Conservation (phyloP, 2,329 filamentous ascomycete genomes). For the Stagonosporopsis tanaceti region DNA sequence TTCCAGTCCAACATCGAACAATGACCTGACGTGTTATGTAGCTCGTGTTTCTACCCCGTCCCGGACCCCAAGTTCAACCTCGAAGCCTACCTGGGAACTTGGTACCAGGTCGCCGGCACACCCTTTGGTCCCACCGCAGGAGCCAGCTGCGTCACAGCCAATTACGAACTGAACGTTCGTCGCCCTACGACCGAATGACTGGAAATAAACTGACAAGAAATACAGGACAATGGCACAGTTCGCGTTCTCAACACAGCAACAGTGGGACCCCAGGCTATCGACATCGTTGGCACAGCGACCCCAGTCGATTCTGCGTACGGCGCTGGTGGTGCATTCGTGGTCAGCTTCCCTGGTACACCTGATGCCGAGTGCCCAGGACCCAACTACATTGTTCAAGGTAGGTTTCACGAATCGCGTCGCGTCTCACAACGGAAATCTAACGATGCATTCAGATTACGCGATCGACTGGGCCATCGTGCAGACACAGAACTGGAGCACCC, state of each 20-base stretch:
- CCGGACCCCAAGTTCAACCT: constrained; percentile 38
- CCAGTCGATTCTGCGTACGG: constrained; percentile 34
- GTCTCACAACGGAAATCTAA: not conserved
- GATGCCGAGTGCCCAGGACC: constrained; percentile 32
- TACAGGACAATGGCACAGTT: constrained; percentile 34
- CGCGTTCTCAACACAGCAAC: constrained; percentile 35
- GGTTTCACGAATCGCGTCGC: not conserved
- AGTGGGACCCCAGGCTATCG: constrained; percentile 22
- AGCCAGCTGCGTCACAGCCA: constrained; percentile 34
- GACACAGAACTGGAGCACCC: constrained; percentile 38
- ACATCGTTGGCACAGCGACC: constrained; percentile 33
- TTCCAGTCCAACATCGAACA: not conserved
- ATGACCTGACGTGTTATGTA: not conserved
- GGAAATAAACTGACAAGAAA: not conserved
- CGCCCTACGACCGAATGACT: no score
- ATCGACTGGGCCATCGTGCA: constrained; percentile 41
- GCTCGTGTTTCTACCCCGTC: constrained; percentile 37
- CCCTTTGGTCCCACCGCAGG: constrained; percentile 38
- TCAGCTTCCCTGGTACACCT: constrained; percentile 34
- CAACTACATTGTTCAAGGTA: constrained; percentile 44
- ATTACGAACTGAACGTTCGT: constrained; percentile 36
- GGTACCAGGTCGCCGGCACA: constrained; percentile 44
- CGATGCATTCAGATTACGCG: constrained; percentile 26
- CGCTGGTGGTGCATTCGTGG: constrained; percentile 31
- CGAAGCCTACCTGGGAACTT: constrained; percentile 37